phyloP scores from a whole-genome alignment of 2,329 filamentous ascomycete species.

The Bipolaris gigantea region DNA sequence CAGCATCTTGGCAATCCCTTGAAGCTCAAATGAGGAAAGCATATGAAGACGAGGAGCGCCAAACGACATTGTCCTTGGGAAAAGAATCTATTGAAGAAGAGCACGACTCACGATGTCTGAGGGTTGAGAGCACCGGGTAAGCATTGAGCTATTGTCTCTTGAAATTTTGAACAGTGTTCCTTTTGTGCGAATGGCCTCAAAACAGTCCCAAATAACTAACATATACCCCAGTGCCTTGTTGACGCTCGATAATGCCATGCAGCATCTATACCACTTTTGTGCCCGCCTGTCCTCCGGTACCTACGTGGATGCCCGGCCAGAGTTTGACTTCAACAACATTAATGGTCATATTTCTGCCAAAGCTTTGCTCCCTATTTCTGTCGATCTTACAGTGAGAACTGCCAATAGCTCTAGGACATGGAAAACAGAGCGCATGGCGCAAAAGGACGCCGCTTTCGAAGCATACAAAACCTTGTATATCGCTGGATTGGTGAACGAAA shows the following conservation, averaged over 20 bases:
- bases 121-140: constrained; percentile 34
- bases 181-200: background rate
- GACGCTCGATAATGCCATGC: constrained; percentile 70
- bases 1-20: constrained; percentile 63
- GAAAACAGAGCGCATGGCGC: constrained; percentile 71
- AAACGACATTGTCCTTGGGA: constrained; percentile 49
- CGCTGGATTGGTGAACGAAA: constrained; percentile 73
- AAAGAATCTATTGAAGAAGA: constrained; percentile 59
- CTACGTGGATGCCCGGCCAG: constrained; percentile 67
- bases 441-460: constrained; percentile 80
- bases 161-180: background rate
- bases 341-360: constrained; percentile 52
- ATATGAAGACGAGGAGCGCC: constrained; percentile 67
- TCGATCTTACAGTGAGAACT: constrained; percentile 64
- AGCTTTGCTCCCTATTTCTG: constrained; percentile 70
- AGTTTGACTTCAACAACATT: constrained; percentile 62
- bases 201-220: background rate
- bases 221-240: constrained; percentile 60
- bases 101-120: constrained; percentile 31
- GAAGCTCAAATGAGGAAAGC: constrained; percentile 72
- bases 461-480: constrained; percentile 72
- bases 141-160: constrained; percentile 5
- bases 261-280: constrained; percentile 85
- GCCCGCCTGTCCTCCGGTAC: constrained; percentile 58
- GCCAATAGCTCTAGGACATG: constrained; percentile 60